Evolutionary conservation across 2,329 filamentous ascomycete species (phyloP).

Genomic region (Ophiostoma triangulosporum): DNA sequence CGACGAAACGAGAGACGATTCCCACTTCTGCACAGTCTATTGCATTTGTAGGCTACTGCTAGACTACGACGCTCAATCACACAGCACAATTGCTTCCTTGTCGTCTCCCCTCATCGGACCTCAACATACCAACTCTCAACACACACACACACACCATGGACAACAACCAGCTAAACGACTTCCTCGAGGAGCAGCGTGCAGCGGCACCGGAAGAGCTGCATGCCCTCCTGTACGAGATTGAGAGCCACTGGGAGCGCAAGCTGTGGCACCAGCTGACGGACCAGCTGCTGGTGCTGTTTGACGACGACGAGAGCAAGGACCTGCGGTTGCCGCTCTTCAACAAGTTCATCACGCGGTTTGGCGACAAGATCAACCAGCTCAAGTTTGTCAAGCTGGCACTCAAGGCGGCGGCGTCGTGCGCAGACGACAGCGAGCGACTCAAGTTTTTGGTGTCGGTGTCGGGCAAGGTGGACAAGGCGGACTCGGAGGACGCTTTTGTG

Average conservation of each 20-base stretch:
- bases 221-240: slow-evolving; percentile 76
- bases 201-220: slow-evolving; percentile 78
- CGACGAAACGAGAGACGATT: slow-evolving; percentile 1
- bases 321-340: slow-evolving; percentile 88
- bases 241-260: slow-evolving; percentile 96
- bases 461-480: slow-evolving; percentile 79
- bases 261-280: slow-evolving; percentile 98
- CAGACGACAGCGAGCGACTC: slow-evolving; percentile 75
- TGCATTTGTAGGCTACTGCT: too few relatives aligned
- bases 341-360: slow-evolving; percentile 88
- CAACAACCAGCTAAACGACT: slow-evolving; percentile 77
- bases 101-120: not conserved
- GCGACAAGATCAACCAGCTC: slow-evolving; percentile 97
- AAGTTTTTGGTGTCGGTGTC: slow-evolving; percentile 72
- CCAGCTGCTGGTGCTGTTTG: slow-evolving; percentile 77
- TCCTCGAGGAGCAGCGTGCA: slow-evolving; percentile 82
- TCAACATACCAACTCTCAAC: not conserved
- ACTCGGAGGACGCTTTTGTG: slow-evolving; percentile 89
- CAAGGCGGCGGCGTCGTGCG: slow-evolving; percentile 73
- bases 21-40: not conserved
- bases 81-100: not conserved
- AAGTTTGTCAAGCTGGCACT: slow-evolving; percentile 88
- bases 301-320: slow-evolving; percentile 61
- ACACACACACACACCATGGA: slow-evolving; percentile 45
- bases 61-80: too few relatives aligned